Evolutionary conservation across 306 rosid genomes (phyloP).

Genomic region (Carpinus viminea): DNA sequence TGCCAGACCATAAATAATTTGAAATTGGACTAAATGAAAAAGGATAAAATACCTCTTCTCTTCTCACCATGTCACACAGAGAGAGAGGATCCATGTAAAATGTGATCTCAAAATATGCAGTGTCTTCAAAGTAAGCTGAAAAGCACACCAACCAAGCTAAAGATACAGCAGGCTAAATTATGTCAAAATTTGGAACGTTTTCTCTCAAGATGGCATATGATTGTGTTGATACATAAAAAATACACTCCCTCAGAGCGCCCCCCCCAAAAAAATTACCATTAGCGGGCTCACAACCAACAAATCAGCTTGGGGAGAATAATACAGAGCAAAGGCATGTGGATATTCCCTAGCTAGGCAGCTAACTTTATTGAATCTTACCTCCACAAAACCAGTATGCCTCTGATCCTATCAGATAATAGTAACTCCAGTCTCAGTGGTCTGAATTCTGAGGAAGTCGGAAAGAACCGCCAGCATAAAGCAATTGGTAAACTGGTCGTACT

Average conservation of each 20-base stretch:
- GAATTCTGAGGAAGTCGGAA: constrained; percentile 47
- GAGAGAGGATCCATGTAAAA: not conserved
- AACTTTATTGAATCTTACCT: constrained; percentile 3
- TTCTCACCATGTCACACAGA: too few species aligned
- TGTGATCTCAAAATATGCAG: not conserved
- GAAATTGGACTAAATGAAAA: too few species aligned
- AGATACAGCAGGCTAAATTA: not conserved
- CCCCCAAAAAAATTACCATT: constrained; percentile 6
- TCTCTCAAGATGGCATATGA: not conserved
- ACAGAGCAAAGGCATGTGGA: not conserved
- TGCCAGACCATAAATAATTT: too few species aligned
- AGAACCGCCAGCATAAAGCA: constrained; percentile 68
- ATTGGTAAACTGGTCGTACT: constrained; percentile 69
- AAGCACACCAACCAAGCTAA: not conserved
- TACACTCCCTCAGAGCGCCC: not conserved
- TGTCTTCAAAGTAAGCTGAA: not conserved
- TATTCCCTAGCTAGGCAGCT: constrained; percentile 10
- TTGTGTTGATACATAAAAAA: constrained; percentile 1
- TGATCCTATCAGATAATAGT: not conserved
- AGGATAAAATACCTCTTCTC: too few species aligned
- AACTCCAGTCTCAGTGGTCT: constrained; percentile 24
- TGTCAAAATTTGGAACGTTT: not conserved
- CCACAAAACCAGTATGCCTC: constrained; percentile 2
- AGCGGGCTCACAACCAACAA: constrained; percentile 10
- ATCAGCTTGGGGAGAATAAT: not conserved